Conservation (phyloP, 139 green algal species). For the Chlorella sp. region DNA sequence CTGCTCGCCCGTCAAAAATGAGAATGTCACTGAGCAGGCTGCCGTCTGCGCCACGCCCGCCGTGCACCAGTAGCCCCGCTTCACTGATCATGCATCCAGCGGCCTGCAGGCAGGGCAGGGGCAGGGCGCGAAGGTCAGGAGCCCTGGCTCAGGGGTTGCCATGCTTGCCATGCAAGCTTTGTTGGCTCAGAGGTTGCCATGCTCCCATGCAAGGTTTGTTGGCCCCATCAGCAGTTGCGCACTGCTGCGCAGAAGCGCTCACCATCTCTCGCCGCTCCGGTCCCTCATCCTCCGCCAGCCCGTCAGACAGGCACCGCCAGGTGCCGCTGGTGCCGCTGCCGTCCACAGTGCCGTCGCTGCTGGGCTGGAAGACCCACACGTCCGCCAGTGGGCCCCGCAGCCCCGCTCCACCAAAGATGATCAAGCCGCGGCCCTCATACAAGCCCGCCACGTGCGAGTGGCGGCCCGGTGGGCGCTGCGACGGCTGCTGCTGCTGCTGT, state of each 20-base stretch:
- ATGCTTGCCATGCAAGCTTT: too few species aligned
- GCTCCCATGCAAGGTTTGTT: too few species aligned
- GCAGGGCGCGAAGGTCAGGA: too few species aligned
- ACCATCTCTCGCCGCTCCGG: conserved; percentile 61
- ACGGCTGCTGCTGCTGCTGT: neutral
- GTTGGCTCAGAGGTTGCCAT: too few species aligned
- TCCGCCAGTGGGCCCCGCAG: conserved; percentile 64
- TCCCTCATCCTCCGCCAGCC: conserved; percentile 43
- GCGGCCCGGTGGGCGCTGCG: conserved; percentile 50
- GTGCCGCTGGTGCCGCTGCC: neutral
- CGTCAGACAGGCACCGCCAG: conserved; percentile 35
- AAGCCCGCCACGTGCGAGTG: conserved; percentile 67
- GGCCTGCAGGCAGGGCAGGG: conserved; percentile 18
- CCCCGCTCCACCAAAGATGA: conserved; percentile 76
- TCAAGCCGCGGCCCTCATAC: conserved; percentile 22
- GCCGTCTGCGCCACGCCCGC: conserved; percentile 55
- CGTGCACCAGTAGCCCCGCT: conserved; percentile 65
- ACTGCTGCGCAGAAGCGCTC: too few species aligned
- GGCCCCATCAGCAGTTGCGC: too few species aligned
- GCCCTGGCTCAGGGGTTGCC: too few species aligned
- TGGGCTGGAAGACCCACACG: conserved; percentile 70
- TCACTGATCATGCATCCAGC: conserved; percentile 57
- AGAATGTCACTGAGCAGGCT: conserved; percentile 59
- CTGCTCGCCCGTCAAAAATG: conserved; percentile 54
- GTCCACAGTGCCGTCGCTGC: neutral